Percentiles rank a stretch among this genome's conserved stretches.
phyloP scores from a whole-genome alignment of 495 filamentous ascomycete species.

The Xylaria palmicola region DNA sequence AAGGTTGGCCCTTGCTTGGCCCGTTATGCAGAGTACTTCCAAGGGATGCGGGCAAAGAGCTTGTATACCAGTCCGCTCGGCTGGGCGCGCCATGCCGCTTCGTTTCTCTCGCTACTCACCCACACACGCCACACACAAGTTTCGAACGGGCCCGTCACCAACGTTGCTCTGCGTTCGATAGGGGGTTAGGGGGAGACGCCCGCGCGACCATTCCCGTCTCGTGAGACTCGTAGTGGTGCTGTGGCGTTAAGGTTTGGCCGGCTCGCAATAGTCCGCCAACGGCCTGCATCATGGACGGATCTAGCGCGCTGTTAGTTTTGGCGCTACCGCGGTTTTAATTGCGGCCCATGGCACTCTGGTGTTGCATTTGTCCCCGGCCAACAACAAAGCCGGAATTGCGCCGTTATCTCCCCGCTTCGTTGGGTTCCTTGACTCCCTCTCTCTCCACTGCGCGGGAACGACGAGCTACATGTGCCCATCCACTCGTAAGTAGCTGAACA shows the following conservation, averaged over 20 bases:
- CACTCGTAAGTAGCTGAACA: no score
- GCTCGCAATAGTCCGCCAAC: background rate
- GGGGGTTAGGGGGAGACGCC: no score
- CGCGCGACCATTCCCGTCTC: constrained; percentile 1
- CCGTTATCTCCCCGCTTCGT: background rate
- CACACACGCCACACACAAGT: no score
- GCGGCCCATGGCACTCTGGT: background rate
- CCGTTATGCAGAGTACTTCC: background rate
- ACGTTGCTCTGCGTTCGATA: no score
- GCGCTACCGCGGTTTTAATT: no score
- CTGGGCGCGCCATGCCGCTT: no score
- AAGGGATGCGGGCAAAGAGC: no score
- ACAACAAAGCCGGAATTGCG: background rate
- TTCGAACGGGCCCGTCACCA: background rate
- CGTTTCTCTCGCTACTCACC: no score
- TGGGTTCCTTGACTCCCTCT: background rate
- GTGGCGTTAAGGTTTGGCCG: constrained; percentile 11
- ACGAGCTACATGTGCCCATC: background rate
- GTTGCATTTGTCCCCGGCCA: background rate
- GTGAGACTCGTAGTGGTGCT: background rate
- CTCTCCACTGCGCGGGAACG: no score
- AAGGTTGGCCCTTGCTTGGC: background rate
- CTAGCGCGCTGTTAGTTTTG: background rate
- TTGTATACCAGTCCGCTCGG: no score
- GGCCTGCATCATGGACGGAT: background rate